Conservation (phyloP, 2,329 filamentous ascomycete species). For the Fusarium veterinarium region DNA sequence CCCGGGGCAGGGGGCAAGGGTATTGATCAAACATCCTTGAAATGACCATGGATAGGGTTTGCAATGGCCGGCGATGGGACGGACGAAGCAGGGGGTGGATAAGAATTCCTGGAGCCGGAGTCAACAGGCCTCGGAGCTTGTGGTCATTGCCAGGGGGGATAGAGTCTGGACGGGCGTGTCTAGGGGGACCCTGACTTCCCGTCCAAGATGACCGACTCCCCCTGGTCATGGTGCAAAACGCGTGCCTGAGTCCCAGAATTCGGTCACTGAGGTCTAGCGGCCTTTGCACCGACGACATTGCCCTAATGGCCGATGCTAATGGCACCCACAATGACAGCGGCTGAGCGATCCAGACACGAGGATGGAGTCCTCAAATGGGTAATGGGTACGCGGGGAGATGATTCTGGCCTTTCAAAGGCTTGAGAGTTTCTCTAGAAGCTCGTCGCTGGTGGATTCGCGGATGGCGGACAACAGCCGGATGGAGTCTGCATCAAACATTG, state of each 20-base stretch:
- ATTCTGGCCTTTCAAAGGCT: slow-evolving; percentile 36
- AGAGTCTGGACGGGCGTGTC: slow-evolving; percentile 28
- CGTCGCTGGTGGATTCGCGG: slow-evolving; percentile 41
- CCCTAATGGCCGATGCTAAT: slow-evolving; percentile 38
- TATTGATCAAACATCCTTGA: slow-evolving; percentile 33
- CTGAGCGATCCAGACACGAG: slow-evolving; percentile 45
- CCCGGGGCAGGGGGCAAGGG: slow-evolving; percentile 33
- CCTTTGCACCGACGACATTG: slow-evolving; percentile 42
- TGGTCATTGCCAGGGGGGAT: slow-evolving; percentile 26
- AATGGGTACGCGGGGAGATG: slow-evolving; percentile 36
- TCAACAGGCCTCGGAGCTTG: slow-evolving; percentile 9
- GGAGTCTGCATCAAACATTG: slow-evolving; percentile 36
- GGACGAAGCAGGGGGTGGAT: slow-evolving; percentile 34
- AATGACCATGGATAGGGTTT: slow-evolving; percentile 40
- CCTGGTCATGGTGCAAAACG: slow-evolving; percentile 35
- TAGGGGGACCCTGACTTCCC: slow-evolving; percentile 36
- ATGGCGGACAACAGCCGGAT: slow-evolving; percentile 38
- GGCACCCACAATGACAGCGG: slow-evolving; percentile 46
- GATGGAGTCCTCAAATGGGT: slow-evolving; percentile 27
- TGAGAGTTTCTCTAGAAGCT: background rate
- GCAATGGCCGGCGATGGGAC: slow-evolving; percentile 27
- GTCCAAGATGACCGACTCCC: slow-evolving; percentile 22
- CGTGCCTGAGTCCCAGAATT: slow-evolving; percentile 47
- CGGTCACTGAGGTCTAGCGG: slow-evolving; percentile 48
- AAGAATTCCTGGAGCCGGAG: slow-evolving; percentile 45